Evolutionary conservation across 176 grass and related monocot species (phyloP), one percentile per base, ranked within the genome.

Genomic region (Carex myosuroides): DNA sequence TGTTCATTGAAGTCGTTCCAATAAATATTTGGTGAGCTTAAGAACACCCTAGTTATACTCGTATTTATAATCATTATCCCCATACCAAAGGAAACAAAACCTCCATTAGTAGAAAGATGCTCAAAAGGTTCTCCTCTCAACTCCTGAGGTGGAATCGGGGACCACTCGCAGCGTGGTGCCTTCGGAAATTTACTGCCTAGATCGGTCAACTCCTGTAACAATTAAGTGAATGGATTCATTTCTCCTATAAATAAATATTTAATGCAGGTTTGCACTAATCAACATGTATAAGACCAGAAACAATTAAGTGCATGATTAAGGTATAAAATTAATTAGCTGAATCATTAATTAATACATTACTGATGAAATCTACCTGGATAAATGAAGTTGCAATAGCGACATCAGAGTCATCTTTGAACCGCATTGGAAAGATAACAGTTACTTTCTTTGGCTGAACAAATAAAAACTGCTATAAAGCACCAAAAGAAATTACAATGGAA

Each of bases 51-150:
- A 39, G 5, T 39, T 39, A 39, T 39, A 39, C 37, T 39, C 5
- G 0, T 61, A 52, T 80, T 2, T 57, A 37, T 50, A n/a, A 54
- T 29, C 44, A 54, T 42, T 53, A 76, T 52, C 46, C 2, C 22
- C 72, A 8, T 88, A 90, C 96, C 96, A 62, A 98, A 89, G 11
- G 96, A 95, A 17, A 93, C 86, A 75, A 99, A 99, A 70, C 96
- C 93, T 60, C 96, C 96, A 82, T 95, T 99, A 84, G 96, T 92
- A 66, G 93, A 89, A 69, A 99, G 80, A 91, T 85, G 79, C 29
- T 92, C 82, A 9, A 95, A 89, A 79, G 54, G 16, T 85, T 99
- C 93, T 58, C 93, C 88, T 5, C 96, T 90, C 85, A 99, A 76
- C 80, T 90, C 89, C 62, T 85, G 85, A 12, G 93, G 96, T 82